Base-by-base conservation (phyloP, 305 asterid genomes). In the Nicotiana rustica region DNA sequence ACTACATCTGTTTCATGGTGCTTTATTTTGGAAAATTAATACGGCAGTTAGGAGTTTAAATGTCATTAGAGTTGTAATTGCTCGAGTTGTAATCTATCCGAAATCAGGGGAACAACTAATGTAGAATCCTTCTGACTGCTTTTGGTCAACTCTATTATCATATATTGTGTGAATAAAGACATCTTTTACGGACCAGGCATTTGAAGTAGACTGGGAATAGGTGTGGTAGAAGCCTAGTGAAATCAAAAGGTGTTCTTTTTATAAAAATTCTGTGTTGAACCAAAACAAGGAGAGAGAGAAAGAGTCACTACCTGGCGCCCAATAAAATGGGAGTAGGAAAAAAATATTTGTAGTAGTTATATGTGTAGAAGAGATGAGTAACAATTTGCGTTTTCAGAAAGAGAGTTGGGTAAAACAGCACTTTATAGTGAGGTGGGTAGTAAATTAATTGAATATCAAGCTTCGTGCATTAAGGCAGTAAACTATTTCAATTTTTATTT, bases 1-100 rank as follows among this genome's bases (percentile, higher is more conserved):
- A 76, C 5, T 76, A 55, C 80, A 55, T 55, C 33, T 76, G 66
- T 76, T 76, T 55, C 80, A 76, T 76, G 80, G 64, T 76, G 67
- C 10, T 55, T 44, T 55, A 17, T 76, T 52, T 31, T 76, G 31
- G 17, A 76, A 71, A 55, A 15, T 1, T 76, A 52, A 2, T 76
- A 10, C 10, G 14, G 66, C 25, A 55, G 31, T 33, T 76, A 6
- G 33, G 52, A 76, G 31, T 76, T 76, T 17, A 55, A 76, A 76
- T 55, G 67, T 76, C 66, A 76, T 3, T 17, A 9, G 13, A 75
- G 65, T 29, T 75, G 38, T 52, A 2, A 25, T 21, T 75, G 79
- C 25, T 36, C 10, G 47, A 19, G 15, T 49, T 52, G 64, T 76
- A 76, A 64, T 52, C 80, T 55, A 55, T 55, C 29, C 9, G 31